These are phyloP conservation scores for Citrus trifoliata DNA, from an alignment of 345 rosid genomes.

Conservation along the genomic window DNA sequence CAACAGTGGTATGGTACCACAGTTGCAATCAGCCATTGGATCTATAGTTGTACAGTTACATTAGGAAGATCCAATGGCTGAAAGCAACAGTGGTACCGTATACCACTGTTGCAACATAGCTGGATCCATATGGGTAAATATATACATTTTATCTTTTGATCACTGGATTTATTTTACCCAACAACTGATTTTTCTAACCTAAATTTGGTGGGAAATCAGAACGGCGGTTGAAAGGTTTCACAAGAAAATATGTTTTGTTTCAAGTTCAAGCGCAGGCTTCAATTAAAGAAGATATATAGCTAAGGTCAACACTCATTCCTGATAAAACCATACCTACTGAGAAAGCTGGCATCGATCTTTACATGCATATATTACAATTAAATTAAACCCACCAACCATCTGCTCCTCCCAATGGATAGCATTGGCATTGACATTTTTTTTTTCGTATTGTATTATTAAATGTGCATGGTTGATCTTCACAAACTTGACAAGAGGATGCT, in stretches of 20 bases:
- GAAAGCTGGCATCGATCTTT: slow-evolving; percentile 20
- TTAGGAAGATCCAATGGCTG: no score
- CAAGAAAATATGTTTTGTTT: not conserved
- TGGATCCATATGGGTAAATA: no score
- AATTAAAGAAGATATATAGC: not conserved
- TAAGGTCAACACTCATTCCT: not conserved
- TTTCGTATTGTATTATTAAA: not conserved
- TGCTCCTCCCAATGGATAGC: slow-evolving; percentile 13
- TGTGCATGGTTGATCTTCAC: not conserved
- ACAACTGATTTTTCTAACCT: not conserved
- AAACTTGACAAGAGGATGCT: slow-evolving; percentile 1
- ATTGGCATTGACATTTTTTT: not conserved
- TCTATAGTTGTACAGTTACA: no score
- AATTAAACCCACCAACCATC: slow-evolving; percentile 11
- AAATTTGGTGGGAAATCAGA: slow-evolving; percentile 11
- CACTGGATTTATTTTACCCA: not conserved
- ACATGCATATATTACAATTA: not conserved
- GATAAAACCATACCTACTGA: not conserved
- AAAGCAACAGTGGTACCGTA: no score
- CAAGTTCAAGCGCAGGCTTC: not conserved
- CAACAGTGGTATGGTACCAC: no score
- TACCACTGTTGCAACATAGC: no score
- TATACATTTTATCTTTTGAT: not conserved
- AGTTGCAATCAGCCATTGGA: no score
- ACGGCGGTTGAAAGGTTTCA: not conserved